Evolutionary conservation across 2,329 filamentous ascomycete genomes (phyloP), one percentile per base, ranked within the genome.

Genomic region (Raffaelea deltoideospora): DNA sequence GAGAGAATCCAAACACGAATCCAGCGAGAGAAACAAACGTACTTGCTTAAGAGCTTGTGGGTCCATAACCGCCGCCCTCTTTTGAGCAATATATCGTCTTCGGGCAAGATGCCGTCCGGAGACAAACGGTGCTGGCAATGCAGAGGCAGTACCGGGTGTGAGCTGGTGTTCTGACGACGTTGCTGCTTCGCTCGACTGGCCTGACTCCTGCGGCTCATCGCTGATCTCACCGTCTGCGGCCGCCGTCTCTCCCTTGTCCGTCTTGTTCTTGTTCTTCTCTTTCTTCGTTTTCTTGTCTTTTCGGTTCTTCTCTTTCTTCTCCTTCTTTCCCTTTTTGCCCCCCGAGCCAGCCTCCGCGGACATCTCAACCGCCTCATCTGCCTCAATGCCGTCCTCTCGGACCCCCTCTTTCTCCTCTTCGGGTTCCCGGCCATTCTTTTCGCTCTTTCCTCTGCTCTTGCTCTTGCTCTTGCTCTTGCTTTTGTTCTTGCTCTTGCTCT

Each of bases 31-130:
- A 14, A 30, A 37, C 31, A 28, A 23, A 45, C 63, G 55, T 60
- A 87, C 82, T 75, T 95, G 86, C 54, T 87, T 88, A 51, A 96
- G 59, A 13, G 86, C 83, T 50, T 79, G 76, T 34, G 77, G 69
- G 55, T 95, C 82, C 61, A 85, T 70, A 40, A 86, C 71, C 3
- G 87, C 86, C 61, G 79, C 73, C 49, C 76, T 77, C 64, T 96
- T 96, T 48, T 90, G 83, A 39, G 79, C 79, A 50, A 96, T 94
- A 56, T 87, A 84, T 41, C 84, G 70, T 46, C 82, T 76, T 44
- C 88, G 67, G 33, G 87, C 74, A 37, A 80, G 71, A 53, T 87
- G 82, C 44, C 85, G 71, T 34, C 69, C 74, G 20, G 68, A 63
- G 42, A 66, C 18, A 21, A 23, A 15, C 5, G 24, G 21, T 19